Evolutionary conservation across 371 early-diverging fungal species (phyloP).

Genomic region (Mucor saturninus): DNA sequence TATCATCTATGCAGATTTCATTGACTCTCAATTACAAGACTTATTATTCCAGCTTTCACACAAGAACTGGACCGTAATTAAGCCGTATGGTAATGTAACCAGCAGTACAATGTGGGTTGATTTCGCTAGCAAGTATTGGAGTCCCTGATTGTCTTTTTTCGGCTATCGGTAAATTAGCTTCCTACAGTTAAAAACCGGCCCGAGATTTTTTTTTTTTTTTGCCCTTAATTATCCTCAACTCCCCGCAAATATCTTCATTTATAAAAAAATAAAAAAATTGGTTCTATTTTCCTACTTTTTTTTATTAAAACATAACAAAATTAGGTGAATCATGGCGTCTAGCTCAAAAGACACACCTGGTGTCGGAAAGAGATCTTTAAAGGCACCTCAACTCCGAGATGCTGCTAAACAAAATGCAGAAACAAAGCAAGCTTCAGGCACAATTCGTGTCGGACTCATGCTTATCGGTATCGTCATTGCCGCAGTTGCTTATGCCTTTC

Average conservation of each 20-base stretch:
- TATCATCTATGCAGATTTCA: constrained; percentile 41
- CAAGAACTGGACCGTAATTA: constrained; percentile 16
- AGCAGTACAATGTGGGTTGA: constrained; percentile 23
- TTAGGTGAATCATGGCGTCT: no score
- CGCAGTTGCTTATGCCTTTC: constrained; percentile 5
- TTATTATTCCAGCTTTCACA: constrained; percentile 9
- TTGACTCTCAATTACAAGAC: constrained; percentile 22
- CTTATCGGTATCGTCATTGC: constrained; percentile 13
- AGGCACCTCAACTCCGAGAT: constrained; percentile 19
- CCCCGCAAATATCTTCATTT: no score
- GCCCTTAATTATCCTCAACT: neutral
- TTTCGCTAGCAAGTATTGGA: constrained; percentile 18
- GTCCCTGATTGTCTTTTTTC: neutral
- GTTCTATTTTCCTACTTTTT: no score
- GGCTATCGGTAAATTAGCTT: neutral
- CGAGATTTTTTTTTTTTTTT: constrained; percentile 10
- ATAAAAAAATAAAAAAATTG: no score
- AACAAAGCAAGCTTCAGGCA: neutral
- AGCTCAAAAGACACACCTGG: no score
- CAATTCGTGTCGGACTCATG: constrained; percentile 17
- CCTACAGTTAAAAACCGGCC: neutral
- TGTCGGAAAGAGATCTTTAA: neutral
- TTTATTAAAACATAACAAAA: no score
- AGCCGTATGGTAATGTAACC: constrained; percentile 2
- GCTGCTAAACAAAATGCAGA: constrained; percentile 16